Evolutionary conservation across 805 yeast genomes (phyloP).

Genomic region (Metschnikowia henanensis): DNA sequence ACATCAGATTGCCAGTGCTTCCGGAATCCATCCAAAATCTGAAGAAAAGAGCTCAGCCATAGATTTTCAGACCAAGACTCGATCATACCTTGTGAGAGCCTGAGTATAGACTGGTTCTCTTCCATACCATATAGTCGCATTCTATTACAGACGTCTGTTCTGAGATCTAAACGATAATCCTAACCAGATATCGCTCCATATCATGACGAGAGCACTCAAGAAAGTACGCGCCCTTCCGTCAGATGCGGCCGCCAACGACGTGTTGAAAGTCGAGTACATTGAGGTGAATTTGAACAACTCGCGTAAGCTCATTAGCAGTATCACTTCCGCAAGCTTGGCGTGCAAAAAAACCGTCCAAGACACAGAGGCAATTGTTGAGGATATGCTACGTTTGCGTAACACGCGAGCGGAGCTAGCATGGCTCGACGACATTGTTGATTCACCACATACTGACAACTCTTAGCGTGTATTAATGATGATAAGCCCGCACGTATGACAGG

Average conservation of each 20-base stretch:
- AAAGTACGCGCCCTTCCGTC: constrained; percentile 36
- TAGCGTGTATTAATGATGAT: too few species aligned
- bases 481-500: too few species aligned
- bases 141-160: too few species aligned
- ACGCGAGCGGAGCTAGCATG: constrained; percentile 14
- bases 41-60: too few species aligned
- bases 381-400: constrained; percentile 10
- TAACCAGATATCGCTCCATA: background rate
- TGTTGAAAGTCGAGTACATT: constrained; percentile 35
- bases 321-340: constrained; percentile 14
- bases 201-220: constrained; percentile 25
- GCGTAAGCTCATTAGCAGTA: constrained; percentile 29
- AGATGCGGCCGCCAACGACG: constrained; percentile 31
- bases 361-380: constrained; percentile 7
- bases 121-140: too few species aligned
- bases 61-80: too few species aligned
- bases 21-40: too few species aligned
- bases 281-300: constrained; percentile 40
- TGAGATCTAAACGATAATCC: too few species aligned
- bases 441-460: background rate
- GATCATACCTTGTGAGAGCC: too few species aligned
- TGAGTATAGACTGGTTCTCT: too few species aligned
- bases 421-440: constrained; percentile 10
- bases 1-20: too few species aligned
- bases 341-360: constrained; percentile 3